Evolutionary conservation across 768 basidiomycete genomes (phyloP), one percentile per base, ranked within the genome.

Genomic region (Amanita molliuscula): DNA sequence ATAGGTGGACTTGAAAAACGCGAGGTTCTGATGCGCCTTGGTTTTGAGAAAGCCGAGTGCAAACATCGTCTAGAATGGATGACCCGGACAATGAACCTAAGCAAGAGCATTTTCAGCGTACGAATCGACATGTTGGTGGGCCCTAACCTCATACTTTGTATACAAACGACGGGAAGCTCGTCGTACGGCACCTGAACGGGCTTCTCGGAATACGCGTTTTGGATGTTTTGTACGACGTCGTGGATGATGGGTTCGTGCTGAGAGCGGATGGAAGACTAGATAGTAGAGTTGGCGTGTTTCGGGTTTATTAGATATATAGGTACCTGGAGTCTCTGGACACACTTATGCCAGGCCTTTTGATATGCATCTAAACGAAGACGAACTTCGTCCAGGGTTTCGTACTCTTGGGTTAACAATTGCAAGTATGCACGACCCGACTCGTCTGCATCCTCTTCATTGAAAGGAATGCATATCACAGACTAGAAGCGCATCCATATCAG

Each of bases 121-220:
- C 2, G 15, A 6, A 20, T 35, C 26, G 15, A 41, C n/a, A 41
- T 53, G 10, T 23, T 25, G 4, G 44, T 10, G 53, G 46, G 41
- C 23, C 15, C 16, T 31, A 11, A 31, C 8, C 29, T 3, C 8
- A 44, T 55, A 82, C 82, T 74, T 45, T 74, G 71, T 26, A 86
- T 67, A 0, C 74, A 67, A 44, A 84, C 67, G 4, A 79, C 74
- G 2, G 83, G 81, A 5, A 86, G 59, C 56, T 87, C 84, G 4
- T 69, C 54, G 43, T 74, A 74, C 0, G 82, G 81, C n/a, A 82
- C 61, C 3, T 78, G 77, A 6, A 75, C 74, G 0, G 84, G 62
- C 9, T 65, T 55, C 44, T 72, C 63, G 0, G 59, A 56, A 54
- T 81, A 77, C 6, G 79, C 72, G 3, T 55, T 58, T 26, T 62